Evolutionary conservation across 805 yeast species (phyloP), one percentile per base, ranked within the genome.

Genomic region (Clavispora vitiphila): DNA sequence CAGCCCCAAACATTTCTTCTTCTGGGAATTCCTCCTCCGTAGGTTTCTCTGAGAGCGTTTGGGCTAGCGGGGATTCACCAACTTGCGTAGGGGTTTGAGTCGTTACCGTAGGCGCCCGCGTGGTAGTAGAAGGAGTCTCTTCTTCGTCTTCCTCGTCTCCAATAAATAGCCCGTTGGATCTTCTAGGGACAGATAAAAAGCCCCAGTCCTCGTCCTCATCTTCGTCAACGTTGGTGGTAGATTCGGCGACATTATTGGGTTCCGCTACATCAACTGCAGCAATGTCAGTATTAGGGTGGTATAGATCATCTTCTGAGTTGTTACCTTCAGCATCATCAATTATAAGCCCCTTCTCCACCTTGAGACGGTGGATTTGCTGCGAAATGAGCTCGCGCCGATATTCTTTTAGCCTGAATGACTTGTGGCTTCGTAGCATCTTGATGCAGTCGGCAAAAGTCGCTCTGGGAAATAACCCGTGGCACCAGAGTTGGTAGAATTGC

Each of bases 401-500:
- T 18, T 42, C 39, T 21, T 38, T 40, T 18, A 52, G 15, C 5
- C 44, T 35, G 10, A 31, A 12, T 5, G 55, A 49, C 35, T 44
- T 48, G 31, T 49, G 42, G 21, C 21, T 34, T 5, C 56, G 43
- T 10, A 52, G 36, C 46, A 52, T 42, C 24, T 38, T 44, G 23
- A 49, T 37, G 34, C 56, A 52, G 35, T 52, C 56, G 16, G 37
- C 16, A 30, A 52, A 52, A 16, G 37, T 52, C 14, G 56, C 56
- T 19, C 44, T 34, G 5, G 56, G 56, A 41, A 51, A 46, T 24
- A 58, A 49, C 8, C 71, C 66, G 42, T 69, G 74, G 49, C 74
- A 69, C 75, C 75, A 69, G 20, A 69, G 54, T 47, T 69, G 73
- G 52, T 69, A 69, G 50, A 67, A 69, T 50, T 68, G 70, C 25